Percentiles rank a stretch among this genome's conserved stretches.
These are phyloP conservation scores for Stagonosporopsis chrysanthemi DNA, from an alignment of 2,329 filamentous ascomycete genomes.

Conservation along the genomic window DNA sequence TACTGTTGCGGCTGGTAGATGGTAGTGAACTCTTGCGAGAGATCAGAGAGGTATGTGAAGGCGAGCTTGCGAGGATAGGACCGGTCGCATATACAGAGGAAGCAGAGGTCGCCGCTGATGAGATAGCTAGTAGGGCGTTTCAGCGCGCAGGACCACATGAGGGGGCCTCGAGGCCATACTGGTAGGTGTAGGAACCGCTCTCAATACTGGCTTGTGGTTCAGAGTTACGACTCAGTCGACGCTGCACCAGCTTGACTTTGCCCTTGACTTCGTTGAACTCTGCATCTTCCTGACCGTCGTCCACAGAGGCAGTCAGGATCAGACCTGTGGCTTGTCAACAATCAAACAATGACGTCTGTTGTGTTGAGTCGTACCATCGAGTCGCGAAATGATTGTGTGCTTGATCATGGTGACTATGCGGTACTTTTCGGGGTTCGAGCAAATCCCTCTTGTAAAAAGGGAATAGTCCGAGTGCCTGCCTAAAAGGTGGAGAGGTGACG, in stretches of 20 bases:
- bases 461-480: not conserved
- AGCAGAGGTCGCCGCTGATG: constrained; percentile 82
- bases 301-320: constrained; percentile 92
- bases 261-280: constrained; percentile 86
- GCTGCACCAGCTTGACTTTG: constrained; percentile 89
- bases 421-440: not conserved
- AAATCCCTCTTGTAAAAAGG: not conserved
- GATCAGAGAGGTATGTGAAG: constrained; percentile 95
- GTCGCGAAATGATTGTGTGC: constrained; percentile 91
- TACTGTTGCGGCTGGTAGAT: constrained; percentile 80
- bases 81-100: constrained; percentile 90
- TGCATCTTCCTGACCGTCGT: constrained; percentile 76
- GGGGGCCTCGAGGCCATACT: constrained; percentile 64
- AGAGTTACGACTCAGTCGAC: constrained; percentile 85
- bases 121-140: constrained; percentile 69
- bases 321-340: constrained; percentile 68
- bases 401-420: constrained; percentile 70
- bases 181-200: constrained; percentile 80
- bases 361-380: constrained; percentile 71
- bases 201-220: constrained; percentile 94
- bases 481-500: constrained; percentile 8
- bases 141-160: constrained; percentile 12
- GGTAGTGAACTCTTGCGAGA: constrained; percentile 87
- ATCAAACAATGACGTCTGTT: constrained; percentile 12
- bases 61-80: constrained; percentile 98